Base-by-base conservation (phyloP, 192 early-diverging fungal genomes). In the Dimargaris verticillata region DNA sequence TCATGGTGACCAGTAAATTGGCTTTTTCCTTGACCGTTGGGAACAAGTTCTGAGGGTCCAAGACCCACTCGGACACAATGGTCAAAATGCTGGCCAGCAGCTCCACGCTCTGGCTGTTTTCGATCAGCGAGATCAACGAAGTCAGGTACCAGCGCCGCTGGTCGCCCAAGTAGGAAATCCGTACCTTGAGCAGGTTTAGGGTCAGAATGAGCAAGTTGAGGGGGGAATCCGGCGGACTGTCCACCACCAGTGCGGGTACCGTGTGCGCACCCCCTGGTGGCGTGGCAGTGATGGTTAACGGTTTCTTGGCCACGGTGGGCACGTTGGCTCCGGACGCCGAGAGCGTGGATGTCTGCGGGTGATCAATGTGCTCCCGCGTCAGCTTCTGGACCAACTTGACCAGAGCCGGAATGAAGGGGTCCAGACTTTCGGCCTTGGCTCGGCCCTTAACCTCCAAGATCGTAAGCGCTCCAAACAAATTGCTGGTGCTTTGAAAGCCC, bases 1-100 rank as follows among this genome's bases (percentile, higher is more conserved):
- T 86, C 88, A 99, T 88, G 63, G 86, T 88, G 17, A 87, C 79
- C 71, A 94, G 76, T n/a, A 99, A 72, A 59, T 84, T 87, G 7
- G 93, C 86, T 69, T 98, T 97, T 62, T 99, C 97, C 70, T 93
- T 95, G 61, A 89, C 80, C 6, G 97, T 96, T 1, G 97, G 97
- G 73, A 95, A 95, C 2, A 86, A 75, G 53, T 93, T 91, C 53
- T 75, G 74, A 25, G 80, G 74, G n/a, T 78, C 80, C 44, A 88
- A 69, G 2, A 97, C 80, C 97, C 97, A 99, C 49, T 85, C 81
- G 28, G 83, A 78, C 11, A 88, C 79, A 77, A 97, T 87, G 15
- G 82, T 79, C 55, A 97, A 70, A 26, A 97, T 84, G 4, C 80
- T 77, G 10, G 82, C 70, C 13, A 88, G 70, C 17, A 99, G 71